phyloP scores from a whole-genome alignment of 345 rosid genomes.

The Heritiera fomes region DNA sequence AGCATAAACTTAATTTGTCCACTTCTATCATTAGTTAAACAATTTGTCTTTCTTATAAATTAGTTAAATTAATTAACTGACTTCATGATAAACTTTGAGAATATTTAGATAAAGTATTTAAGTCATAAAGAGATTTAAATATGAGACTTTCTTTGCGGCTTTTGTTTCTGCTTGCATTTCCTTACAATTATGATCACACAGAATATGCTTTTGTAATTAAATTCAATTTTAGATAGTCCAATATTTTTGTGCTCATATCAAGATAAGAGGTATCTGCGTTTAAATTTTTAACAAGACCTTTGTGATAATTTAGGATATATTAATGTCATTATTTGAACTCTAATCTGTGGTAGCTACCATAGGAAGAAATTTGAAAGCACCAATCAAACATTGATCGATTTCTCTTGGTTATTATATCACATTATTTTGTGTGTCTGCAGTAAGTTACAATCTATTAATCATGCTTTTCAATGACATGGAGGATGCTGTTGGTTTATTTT shows the following conservation, averaged over 20 bases:
- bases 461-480: not conserved
- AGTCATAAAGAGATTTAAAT: no score
- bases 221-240: not conserved
- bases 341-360: not conserved
- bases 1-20: no score
- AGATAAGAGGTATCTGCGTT: not conserved
- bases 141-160: no score
- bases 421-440: not conserved
- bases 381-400: not conserved
- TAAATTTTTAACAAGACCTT: not conserved
- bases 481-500: not conserved
- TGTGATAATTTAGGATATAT: not conserved
- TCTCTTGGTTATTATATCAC: not conserved
- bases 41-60: no score
- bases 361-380: not conserved
- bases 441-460: not conserved
- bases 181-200: not conserved
- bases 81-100: no score
- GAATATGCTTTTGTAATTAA: not conserved
- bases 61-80: no score
- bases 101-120: no score
- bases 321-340: not conserved
- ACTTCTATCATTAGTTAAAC: no score
- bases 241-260: not conserved
- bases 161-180: constrained; percentile 5